phyloP scores from a whole-genome alignment of 495 filamentous ascomycete species.

The Podospora bellae-mahoneyi region DNA sequence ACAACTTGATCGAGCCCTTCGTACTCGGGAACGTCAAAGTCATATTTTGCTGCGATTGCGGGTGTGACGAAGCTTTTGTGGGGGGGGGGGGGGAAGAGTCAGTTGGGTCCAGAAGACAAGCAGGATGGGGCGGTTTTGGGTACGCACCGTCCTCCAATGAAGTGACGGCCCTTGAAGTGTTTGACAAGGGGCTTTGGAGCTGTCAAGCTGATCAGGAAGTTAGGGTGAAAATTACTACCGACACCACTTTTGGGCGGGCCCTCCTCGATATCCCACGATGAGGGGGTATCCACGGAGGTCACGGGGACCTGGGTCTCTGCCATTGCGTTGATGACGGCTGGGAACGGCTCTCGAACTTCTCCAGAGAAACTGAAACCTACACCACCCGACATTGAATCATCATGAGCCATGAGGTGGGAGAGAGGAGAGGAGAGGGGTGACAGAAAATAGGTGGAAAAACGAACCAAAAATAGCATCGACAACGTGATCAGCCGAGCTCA shows the following conservation, averaged over 20 bases:
- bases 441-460: slow-evolving; percentile 19
- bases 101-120: slow-evolving; percentile 13
- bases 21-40: slow-evolving; percentile 77
- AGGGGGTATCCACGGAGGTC: slow-evolving; percentile 86
- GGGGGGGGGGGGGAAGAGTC: slow-evolving; percentile 15
- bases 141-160: slow-evolving; percentile 71
- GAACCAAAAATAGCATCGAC: slow-evolving; percentile 91
- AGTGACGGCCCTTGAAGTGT: slow-evolving; percentile 80
- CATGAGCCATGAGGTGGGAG: not conserved
- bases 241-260: slow-evolving; percentile 78
- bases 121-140: slow-evolving; percentile 7
- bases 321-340: slow-evolving; percentile 71
- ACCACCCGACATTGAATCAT: not conserved
- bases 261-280: slow-evolving; percentile 85
- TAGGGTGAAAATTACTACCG: slow-evolving; percentile 74
- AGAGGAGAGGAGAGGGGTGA: not conserved
- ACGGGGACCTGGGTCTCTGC: slow-evolving; percentile 70
- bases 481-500: slow-evolving; percentile 69
- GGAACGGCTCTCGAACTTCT: slow-evolving; percentile 85
- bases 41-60: slow-evolving; percentile 81
- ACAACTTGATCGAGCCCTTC: slow-evolving; percentile 85
- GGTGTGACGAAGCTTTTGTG: slow-evolving; percentile 68
- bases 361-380: slow-evolving; percentile 90
- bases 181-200: slow-evolving; percentile 92
- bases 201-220: slow-evolving; percentile 79